phyloP scores from a whole-genome alignment of 1,284 basidiomycete genomes.

The Austroboletus novae-zelandiae region DNA sequence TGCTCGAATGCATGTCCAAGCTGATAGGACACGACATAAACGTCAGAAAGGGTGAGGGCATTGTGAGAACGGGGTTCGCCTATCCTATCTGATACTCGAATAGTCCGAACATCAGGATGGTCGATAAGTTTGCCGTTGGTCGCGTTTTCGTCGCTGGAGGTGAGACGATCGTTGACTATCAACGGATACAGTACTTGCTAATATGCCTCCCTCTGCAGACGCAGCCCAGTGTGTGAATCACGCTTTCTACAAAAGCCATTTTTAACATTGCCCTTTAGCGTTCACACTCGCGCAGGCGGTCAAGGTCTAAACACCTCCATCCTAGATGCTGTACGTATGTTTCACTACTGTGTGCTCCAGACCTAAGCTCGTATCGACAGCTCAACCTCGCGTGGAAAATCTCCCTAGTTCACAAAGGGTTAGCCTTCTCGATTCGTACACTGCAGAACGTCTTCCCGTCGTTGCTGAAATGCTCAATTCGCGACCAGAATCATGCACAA shows the following conservation, averaged over 20 bases:
- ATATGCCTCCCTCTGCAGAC: neutral
- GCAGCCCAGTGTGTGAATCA: conserved; percentile 19
- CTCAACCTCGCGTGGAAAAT: conserved; percentile 45
- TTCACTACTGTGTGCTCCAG: no score
- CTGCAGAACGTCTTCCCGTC: conserved; percentile 38
- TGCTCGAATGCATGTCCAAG: conserved; percentile 17
- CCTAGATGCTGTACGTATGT: conserved; percentile 35
- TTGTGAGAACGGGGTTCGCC: neutral
- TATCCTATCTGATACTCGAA: neutral
- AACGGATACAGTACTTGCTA: neutral
- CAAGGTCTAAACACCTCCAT: conserved; percentile 42
- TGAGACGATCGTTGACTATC: conserved; percentile 20
- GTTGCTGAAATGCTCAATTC: conserved; percentile 38
- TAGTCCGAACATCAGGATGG: conserved; percentile 35
- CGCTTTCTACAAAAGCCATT: neutral
- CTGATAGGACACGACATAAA: conserved; percentile 13
- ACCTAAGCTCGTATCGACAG: conserved; percentile 12
- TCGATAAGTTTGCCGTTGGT: conserved; percentile 30
- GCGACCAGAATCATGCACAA: conserved; percentile 9
- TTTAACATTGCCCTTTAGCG: conserved; percentile 27
- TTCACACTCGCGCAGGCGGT: conserved; percentile 45
- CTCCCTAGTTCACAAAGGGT: conserved; percentile 35
- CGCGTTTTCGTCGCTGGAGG: conserved; percentile 37
- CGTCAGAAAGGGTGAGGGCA: conserved; percentile 21
- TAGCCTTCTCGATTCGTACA: conserved; percentile 35